Base-by-base conservation (phyloP, 2,329 filamentous ascomycete species). In the Paramyrothecium sp. region DNA sequence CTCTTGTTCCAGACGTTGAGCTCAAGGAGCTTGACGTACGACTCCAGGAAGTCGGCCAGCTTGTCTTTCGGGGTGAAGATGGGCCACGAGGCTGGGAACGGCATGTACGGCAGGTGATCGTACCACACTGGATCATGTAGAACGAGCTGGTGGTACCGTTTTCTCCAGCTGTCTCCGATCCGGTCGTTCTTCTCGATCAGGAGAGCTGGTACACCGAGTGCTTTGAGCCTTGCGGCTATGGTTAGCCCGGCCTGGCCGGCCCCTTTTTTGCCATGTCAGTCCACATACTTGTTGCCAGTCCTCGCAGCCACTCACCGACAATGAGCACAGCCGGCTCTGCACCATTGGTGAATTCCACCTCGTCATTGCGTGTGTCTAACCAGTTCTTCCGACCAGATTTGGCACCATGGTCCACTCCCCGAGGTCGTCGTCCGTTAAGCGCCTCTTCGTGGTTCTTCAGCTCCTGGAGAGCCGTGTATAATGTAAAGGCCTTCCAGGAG, bases 41-140 rank as follows among this genome's bases (percentile, higher is more conserved):
- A 74, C 61, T 89, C 87, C 59, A 90, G 86, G 72, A 85, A 91
- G 48, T 89, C 85, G 1, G 79, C 88, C 0, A 90, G 74, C 65
- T 90, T 90, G 69, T 90, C 87, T 66, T 90, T 90, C 5, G 87
- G 86, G 0, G 87, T 89, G 68, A 89, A 91, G 17, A 88, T 74
- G 3, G 88, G 88, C 88, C 88, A 91, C 54, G 80, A 79, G 0
- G 78, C 66, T 0, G 88, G 88, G 66, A 90, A 91, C 0, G 75
- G 73, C 3, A 91, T 63, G 67, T 89, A 90, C 0, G 88, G 84
- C 74, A 89, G 73, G 64, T 86, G 82, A 55, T 83, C 80, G 57
- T 79, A 83, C 75, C 78, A 87, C 2, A 89, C 83, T 0, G 87
- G 86, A 62, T 90, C 88, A 62, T 91, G 88, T 0, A 88, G 81